phyloP scores from a whole-genome alignment of 306 rosid genomes.

The Alnus rubra region DNA sequence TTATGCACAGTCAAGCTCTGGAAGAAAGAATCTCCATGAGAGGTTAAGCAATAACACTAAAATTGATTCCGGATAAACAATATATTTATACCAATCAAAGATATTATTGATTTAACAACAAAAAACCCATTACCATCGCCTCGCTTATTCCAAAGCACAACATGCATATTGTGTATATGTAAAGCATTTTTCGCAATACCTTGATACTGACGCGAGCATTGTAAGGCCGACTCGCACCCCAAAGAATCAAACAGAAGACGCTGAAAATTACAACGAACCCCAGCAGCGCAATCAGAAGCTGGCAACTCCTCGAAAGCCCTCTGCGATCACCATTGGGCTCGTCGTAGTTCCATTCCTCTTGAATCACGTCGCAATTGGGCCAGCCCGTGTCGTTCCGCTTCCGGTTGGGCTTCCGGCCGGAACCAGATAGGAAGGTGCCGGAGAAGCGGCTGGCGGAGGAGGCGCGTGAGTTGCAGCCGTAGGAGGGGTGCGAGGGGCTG shows the following conservation, averaged over 20 bases:
- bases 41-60: background rate
- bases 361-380: conserved; percentile 66
- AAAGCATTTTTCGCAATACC: conserved; percentile 36
- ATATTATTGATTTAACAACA: background rate
- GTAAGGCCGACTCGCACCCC: conserved; percentile 68
- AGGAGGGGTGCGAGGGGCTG: conserved; percentile 74
- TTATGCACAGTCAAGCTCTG: conserved; percentile 78
- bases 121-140: no score
- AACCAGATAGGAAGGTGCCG: conserved; percentile 48
- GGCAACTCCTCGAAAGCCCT: conserved; percentile 55
- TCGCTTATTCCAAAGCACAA: no score
- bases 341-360: conserved; percentile 63
- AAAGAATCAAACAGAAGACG: conserved; percentile 66
- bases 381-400: conserved; percentile 56
- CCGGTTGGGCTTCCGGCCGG: conserved; percentile 41
- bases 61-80: background rate
- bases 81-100: background rate
- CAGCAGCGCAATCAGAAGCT: conserved; percentile 48
- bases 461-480: conserved; percentile 59
- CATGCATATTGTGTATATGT: no score
- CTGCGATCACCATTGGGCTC: conserved; percentile 26
- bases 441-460: conserved; percentile 77
- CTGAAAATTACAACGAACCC: conserved; percentile 53
- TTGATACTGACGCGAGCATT: conserved; percentile 54
- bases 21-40: conserved; percentile 25